Percentiles rank a stretch among this genome's conserved stretches.
These are phyloP conservation scores for Pythium phragmitis DNA, from an alignment of 352 stramenopile species.

Conservation along the genomic window DNA sequence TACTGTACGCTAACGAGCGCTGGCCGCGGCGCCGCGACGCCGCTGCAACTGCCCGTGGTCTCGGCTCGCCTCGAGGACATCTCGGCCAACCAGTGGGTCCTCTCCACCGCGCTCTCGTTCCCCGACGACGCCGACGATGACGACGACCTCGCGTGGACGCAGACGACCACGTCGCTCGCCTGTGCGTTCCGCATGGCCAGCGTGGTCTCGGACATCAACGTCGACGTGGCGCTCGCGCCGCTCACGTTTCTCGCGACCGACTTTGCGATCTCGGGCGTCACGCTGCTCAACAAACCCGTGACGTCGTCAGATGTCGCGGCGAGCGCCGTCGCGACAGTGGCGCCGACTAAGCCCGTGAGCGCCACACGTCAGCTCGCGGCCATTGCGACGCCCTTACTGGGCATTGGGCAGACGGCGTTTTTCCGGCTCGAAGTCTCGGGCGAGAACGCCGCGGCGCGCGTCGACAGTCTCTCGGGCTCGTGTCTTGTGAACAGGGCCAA, in stretches of 20 bases:
- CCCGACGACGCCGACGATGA: slow-evolving; percentile 19
- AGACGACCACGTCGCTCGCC: neutral
- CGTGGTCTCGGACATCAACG: neutral
- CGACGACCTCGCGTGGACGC: slow-evolving; percentile 9
- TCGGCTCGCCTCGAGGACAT: slow-evolving; percentile 5
- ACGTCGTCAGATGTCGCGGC: neutral
- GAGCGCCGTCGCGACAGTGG: slow-evolving; percentile 4
- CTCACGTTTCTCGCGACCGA: slow-evolving; percentile 20
- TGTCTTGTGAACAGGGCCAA: slow-evolving; percentile 40
- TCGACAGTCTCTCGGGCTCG: slow-evolving; percentile 24
- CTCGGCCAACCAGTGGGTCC: slow-evolving; percentile 11
- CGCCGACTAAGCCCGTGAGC: slow-evolving; percentile 3
- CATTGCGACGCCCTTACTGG: slow-evolving; percentile 22
- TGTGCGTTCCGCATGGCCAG: slow-evolving; percentile 17
- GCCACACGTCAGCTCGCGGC: neutral
- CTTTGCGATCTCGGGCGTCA: slow-evolving; percentile 22
- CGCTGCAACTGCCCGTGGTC: slow-evolving; percentile 19
- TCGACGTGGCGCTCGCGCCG: slow-evolving; percentile 18
- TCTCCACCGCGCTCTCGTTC: slow-evolving; percentile 22
- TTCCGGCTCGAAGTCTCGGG: slow-evolving; percentile 28
- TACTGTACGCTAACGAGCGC: slow-evolving; percentile 15
- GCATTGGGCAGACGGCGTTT: slow-evolving; percentile 17
- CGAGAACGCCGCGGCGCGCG: slow-evolving; percentile 7
- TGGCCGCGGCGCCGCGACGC: neutral
- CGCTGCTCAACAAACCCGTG: slow-evolving; percentile 25